Percentiles rank a stretch among this genome's conserved stretches.
phyloP scores from a whole-genome alignment of 306 rosid genomes.

The Dryas drummondii region DNA sequence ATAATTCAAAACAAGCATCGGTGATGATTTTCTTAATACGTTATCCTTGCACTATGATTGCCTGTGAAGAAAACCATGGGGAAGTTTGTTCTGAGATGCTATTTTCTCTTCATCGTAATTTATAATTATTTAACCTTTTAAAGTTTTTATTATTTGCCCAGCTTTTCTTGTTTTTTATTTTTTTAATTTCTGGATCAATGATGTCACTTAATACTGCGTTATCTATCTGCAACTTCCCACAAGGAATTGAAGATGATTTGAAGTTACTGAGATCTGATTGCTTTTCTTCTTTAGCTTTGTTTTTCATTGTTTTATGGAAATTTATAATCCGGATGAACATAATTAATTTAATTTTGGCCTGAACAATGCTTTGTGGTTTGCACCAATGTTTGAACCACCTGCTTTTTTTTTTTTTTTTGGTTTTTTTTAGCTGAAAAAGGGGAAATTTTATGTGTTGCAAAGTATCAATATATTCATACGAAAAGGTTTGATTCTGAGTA shows the following conservation, averaged over 20 bases:
- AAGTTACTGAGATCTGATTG: constrained; percentile 34
- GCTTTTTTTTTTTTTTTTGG: no score
- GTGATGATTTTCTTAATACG: constrained; percentile 30
- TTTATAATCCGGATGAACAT: no score
- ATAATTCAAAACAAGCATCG: constrained; percentile 17
- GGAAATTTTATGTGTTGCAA: no score
- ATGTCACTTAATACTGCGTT: constrained; percentile 59
- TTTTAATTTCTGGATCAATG: constrained; percentile 28
- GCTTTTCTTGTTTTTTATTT: background rate
- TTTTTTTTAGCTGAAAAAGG: no score
- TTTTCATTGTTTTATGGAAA: background rate
- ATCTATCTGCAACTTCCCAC: constrained; percentile 37
- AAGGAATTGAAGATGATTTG: constrained; percentile 30
- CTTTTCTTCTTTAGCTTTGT: rapidly evolving
- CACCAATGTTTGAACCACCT: no score
- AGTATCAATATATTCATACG: no score
- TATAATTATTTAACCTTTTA: no score
- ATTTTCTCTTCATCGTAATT: background rate
- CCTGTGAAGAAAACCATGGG: constrained; percentile 63
- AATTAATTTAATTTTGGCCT: no score
- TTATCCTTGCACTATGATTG: constrained; percentile 80
- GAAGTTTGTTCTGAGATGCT: constrained; percentile 61
- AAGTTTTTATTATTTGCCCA: no score
- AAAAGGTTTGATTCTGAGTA: no score
- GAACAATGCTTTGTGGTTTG: no score